Evolutionary conservation across 148 eudicot genomes (phyloP).

Genomic region (Persicaria tinctoria): DNA sequence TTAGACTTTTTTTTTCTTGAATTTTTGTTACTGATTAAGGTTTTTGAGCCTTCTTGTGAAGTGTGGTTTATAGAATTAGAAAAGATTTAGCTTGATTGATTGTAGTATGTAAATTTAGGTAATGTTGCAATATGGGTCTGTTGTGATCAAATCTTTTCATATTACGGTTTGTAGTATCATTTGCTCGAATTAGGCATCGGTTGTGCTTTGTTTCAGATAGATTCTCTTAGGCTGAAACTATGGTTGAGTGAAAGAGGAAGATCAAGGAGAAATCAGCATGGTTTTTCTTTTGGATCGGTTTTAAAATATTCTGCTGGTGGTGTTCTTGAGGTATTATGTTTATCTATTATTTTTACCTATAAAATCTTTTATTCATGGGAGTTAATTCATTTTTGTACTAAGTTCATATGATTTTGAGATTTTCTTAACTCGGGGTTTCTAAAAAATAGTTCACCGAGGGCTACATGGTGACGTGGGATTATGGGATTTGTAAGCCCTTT

Average conservation of each 20-base stretch:
- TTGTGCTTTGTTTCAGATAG: background rate
- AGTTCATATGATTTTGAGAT: too few relatives aligned
- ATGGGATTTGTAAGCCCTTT: background rate
- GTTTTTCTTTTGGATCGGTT: too few relatives aligned
- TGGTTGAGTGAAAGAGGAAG: background rate
- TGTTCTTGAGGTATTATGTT: conserved; percentile 64
- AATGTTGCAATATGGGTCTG: background rate
- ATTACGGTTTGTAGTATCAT: background rate
- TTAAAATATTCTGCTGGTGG: conserved; percentile 89
- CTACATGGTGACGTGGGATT: background rate
- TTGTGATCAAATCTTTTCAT: background rate
- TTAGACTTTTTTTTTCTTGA: too few relatives aligned
- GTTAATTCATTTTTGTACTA: too few relatives aligned
- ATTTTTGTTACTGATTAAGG: too few relatives aligned
- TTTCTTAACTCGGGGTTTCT: too few relatives aligned
- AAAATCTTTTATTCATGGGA: too few relatives aligned
- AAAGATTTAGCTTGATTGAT: background rate
- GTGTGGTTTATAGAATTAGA: too few relatives aligned
- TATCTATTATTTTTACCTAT: background rate
- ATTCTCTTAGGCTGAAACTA: background rate
- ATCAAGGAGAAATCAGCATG: too few relatives aligned
- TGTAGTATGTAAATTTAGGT: background rate
- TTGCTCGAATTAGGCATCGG: background rate
- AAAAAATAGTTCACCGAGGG: too few relatives aligned
- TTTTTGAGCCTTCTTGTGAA: too few relatives aligned